A percentile compares a stretch with the other conserved stretches of the same genome.
phyloP scores from a whole-genome alignment of 2,329 filamentous ascomycete genomes.

The Penicillium rolfsii region DNA sequence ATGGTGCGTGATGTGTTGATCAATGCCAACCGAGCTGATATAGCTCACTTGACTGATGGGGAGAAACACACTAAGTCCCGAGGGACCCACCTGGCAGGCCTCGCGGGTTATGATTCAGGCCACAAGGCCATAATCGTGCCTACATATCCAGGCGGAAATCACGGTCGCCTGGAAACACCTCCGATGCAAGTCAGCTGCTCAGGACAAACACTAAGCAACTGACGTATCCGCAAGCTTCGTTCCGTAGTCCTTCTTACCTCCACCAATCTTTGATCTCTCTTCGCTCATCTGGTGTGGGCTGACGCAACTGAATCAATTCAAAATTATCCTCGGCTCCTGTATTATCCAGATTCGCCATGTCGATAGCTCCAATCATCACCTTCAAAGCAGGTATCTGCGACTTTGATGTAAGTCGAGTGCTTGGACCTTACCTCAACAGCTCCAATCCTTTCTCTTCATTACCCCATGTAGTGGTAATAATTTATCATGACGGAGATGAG shows the following conservation, averaged over 20 bases:
- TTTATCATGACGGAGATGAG: background rate
- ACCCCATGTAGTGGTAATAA: background rate
- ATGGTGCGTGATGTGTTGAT: background rate
- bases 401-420: conserved; percentile 66
- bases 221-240: conserved; percentile 36
- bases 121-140: conserved; percentile 12
- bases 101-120: background rate
- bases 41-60: background rate
- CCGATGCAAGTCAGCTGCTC: conserved; percentile 23
- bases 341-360: conserved; percentile 61
- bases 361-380: conserved; percentile 81
- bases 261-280: conserved; percentile 3
- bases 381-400: conserved; percentile 96
- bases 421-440: conserved; percentile 7
- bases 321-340: background rate
- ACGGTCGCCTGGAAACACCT: conserved; percentile 22
- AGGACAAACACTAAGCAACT: conserved; percentile 29
- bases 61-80: background rate
- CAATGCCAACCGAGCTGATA: too few relatives aligned
- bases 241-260: conserved; percentile 21
- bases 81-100: background rate
- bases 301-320: conserved; percentile 2
- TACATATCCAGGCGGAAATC: conserved; percentile 15
- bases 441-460: background rate
- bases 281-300: conserved; percentile 18